Percentiles rank a stretch among this genome's conserved stretches.
Evolutionary conservation across 192 early-diverging fungal species (phyloP).

Genomic region (Neocallimastix lanati): DNA sequence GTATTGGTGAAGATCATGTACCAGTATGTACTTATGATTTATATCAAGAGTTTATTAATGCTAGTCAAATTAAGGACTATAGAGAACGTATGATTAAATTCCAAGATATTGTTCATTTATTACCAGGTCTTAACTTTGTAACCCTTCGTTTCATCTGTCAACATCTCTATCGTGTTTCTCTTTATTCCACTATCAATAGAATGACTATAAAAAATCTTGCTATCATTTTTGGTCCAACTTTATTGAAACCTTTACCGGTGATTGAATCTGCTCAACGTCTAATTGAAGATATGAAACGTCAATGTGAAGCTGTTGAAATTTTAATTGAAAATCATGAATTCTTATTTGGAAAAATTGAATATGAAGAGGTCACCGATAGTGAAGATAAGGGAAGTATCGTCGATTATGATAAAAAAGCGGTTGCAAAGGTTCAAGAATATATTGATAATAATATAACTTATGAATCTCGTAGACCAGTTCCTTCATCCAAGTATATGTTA

Average conservation of each 20-base stretch:
- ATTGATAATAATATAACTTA: neutral
- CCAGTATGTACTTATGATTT: slow-evolving; percentile 19
- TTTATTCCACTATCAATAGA: slow-evolving; percentile 30
- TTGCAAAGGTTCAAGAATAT: neutral
- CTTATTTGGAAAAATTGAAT: neutral
- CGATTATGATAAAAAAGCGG: neutral
- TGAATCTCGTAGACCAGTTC: too few relatives aligned
- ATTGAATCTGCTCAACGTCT: neutral
- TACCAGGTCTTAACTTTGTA: slow-evolving; percentile 19
- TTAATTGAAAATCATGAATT: neutral
- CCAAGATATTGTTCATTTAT: slow-evolving; percentile 29
- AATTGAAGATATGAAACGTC: neutral
- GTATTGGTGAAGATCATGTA: slow-evolving; percentile 14
- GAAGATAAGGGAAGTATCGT: neutral
- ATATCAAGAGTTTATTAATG: slow-evolving; percentile 23
- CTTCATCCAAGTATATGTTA: too few relatives aligned
- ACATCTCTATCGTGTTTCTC: slow-evolving; percentile 10
- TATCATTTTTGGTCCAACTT: slow-evolving; percentile 83
- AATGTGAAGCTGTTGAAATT: neutral
- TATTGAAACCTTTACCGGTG: slow-evolving; percentile 9
- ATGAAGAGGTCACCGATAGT: neutral
- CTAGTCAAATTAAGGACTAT: slow-evolving; percentile 19
- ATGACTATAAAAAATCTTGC: slow-evolving; percentile 86
- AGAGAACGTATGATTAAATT: slow-evolving; percentile 27
- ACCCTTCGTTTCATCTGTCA: slow-evolving; percentile 26